Conservation (phyloP, 176 grass and related monocot species). For the Eragrostis nindensis region DNA sequence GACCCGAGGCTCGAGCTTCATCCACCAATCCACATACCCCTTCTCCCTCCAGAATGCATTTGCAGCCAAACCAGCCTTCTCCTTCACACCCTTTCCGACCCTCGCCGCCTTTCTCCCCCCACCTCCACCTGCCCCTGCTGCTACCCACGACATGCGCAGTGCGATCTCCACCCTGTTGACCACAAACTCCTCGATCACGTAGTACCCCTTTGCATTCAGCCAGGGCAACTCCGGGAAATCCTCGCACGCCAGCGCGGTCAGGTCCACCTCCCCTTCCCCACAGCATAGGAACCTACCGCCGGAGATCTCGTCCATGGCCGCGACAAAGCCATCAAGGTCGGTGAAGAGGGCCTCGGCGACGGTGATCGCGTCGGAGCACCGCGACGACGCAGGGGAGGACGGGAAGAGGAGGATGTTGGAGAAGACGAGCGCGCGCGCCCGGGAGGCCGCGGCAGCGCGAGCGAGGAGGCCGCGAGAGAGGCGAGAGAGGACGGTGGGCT, state of each 20-base stretch:
- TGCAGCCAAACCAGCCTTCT: constrained; percentile 73
- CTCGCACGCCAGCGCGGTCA: constrained; percentile 34
- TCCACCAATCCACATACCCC: constrained; percentile 94
- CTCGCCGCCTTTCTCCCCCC: constrained; percentile 62
- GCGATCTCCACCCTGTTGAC: constrained; percentile 87
- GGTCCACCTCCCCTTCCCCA: constrained; percentile 46
- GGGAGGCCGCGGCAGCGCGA: constrained; percentile 55
- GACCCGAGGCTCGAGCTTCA: constrained; percentile 61
- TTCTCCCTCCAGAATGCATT: constrained; percentile 95
- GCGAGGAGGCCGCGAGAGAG: constrained; percentile 80
- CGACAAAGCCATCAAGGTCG: constrained; percentile 71
- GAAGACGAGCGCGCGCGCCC: constrained; percentile 43
- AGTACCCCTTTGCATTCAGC: constrained; percentile 86
- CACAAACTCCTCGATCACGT: constrained; percentile 76
- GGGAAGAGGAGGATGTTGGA: constrained; percentile 60
- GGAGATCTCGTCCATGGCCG: constrained; percentile 82
- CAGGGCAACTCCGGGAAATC: constrained; percentile 80
- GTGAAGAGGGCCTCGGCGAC: constrained; percentile 67
- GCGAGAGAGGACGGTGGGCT: constrained; percentile 71
- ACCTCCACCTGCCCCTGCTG: constrained; percentile 42
- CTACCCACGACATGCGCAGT: constrained; percentile 69
- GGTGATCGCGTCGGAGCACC: constrained; percentile 56
- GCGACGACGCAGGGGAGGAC: constrained; percentile 41
- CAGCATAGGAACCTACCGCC: constrained; percentile 74
- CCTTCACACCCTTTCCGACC: constrained; percentile 66